phyloP scores from a whole-genome alignment of 2,329 filamentous ascomycete genomes.

The Fusarium fujikuroi region DNA sequence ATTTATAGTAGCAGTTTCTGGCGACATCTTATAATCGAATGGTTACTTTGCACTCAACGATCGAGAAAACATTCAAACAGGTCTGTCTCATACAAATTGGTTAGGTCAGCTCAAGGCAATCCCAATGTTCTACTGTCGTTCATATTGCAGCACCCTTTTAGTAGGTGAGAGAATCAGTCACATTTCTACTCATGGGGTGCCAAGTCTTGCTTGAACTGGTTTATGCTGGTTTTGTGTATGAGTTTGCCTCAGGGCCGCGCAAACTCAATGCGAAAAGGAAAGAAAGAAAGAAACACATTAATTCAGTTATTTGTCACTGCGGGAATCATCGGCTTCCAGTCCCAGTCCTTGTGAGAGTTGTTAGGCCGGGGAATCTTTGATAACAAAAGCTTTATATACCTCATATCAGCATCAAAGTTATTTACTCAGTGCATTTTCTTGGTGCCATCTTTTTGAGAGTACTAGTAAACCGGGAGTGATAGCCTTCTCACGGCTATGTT shows the following conservation, averaged over 20 bases:
- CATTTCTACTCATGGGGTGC: neutral
- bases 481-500: neutral
- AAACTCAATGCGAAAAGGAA: neutral
- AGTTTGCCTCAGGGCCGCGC: too few relatives aligned
- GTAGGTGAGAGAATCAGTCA: neutral
- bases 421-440: neutral
- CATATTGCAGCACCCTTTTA: neutral
- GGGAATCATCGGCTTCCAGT: neutral
- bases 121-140: neutral
- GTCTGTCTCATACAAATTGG: neutral
- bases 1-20: neutral
- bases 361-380: neutral
- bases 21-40: neutral
- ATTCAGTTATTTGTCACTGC: neutral
- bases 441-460: neutral
- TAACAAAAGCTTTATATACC: neutral
- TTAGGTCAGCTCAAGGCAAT: neutral
- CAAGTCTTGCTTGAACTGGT: neutral
- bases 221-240: too few relatives aligned
- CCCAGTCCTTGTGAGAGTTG: neutral
- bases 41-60: neutral
- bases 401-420: neutral
- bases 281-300: neutral
- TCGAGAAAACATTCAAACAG: neutral
- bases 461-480: neutral